Evolutionary conservation across 169 alveolate genomes (phyloP).

Genomic region (Hepatocystis sp.): DNA sequence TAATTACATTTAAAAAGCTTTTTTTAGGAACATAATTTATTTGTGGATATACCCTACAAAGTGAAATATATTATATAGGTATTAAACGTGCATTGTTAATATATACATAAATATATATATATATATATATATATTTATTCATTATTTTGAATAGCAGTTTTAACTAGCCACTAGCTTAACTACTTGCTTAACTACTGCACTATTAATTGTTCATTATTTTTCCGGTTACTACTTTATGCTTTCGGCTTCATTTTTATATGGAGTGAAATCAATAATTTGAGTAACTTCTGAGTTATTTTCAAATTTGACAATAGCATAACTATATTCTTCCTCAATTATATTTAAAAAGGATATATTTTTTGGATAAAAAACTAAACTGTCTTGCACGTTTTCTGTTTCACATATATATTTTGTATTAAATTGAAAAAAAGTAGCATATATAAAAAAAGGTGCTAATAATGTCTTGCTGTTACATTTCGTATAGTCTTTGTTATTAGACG

Average conservation of each 20-base stretch:
- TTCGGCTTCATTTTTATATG: conserved; percentile 42
- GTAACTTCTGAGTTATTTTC: conserved; percentile 36
- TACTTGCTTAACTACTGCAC: too few species aligned
- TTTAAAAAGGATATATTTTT: conserved; percentile 47
- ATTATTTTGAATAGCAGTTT: too few species aligned
- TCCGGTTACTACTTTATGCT: conserved; percentile 19
- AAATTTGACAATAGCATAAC: conserved; percentile 28
- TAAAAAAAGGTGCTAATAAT: conserved; percentile 58
- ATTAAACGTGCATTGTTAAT: too few species aligned
- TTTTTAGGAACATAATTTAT: conserved; percentile 57
- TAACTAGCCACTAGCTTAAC: too few species aligned
- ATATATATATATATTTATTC: too few species aligned
- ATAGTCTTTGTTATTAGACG: conserved; percentile 70
- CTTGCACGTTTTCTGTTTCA: conserved; percentile 31
- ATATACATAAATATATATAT: too few species aligned
- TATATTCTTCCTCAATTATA: conserved; percentile 43
- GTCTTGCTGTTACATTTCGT: conserved; percentile 68
- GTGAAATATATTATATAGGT: background rate
- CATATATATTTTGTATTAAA: conserved; percentile 61
- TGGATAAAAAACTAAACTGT: conserved; percentile 33
- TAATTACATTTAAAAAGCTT: conserved; percentile 60
- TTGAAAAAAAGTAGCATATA: conserved; percentile 62
- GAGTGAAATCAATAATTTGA: conserved; percentile 72
- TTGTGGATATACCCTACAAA: conserved; percentile 36
- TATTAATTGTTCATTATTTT: background rate